phyloP scores from a whole-genome alignment of 495 filamentous ascomycete genomes.

The Podospora fimiseda region DNA sequence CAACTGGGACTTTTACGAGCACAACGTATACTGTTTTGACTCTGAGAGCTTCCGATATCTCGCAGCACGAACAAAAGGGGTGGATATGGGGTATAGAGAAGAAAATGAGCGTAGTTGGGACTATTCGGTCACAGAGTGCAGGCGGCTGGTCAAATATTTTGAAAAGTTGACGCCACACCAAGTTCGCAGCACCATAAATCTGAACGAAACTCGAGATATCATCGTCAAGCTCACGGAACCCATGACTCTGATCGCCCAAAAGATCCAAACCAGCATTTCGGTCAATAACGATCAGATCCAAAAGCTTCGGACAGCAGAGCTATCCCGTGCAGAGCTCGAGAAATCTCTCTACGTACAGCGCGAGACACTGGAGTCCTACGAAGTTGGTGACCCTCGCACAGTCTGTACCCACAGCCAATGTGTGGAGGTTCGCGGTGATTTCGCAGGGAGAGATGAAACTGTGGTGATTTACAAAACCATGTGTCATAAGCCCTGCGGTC shows the following conservation, averaged over 20 bases:
- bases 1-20: conserved; percentile 12
- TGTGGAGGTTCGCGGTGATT: conserved; percentile 8
- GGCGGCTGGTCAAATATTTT: conserved; percentile 29
- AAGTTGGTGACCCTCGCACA: conserved; percentile 6
- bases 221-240: conserved; percentile 31
- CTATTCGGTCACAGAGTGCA: conserved; percentile 26
- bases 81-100: conserved; percentile 24
- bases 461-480: conserved; percentile 9
- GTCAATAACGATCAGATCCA: conserved; percentile 22
- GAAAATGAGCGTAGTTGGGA: conserved; percentile 35
- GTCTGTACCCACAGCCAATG: conserved; percentile 11
- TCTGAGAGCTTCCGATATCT: conserved; percentile 43
- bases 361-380: conserved; percentile 8
- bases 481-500: conserved; percentile 12
- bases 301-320: conserved; percentile 14
- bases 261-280: conserved; percentile 28
- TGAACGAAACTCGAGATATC: conserved; percentile 33
- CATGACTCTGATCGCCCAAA: conserved; percentile 31
- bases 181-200: conserved; percentile 32
- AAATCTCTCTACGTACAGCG: conserved; percentile 19
- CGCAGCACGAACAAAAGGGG: conserved; percentile 31
- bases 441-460: conserved; percentile 7
- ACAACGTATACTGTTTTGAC: conserved; percentile 40
- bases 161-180: conserved; percentile 21
- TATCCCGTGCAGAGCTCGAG: conserved; percentile 18